phyloP scores from a whole-genome alignment of 768 basidiomycete genomes.

The Psilocybe cubensis region DNA sequence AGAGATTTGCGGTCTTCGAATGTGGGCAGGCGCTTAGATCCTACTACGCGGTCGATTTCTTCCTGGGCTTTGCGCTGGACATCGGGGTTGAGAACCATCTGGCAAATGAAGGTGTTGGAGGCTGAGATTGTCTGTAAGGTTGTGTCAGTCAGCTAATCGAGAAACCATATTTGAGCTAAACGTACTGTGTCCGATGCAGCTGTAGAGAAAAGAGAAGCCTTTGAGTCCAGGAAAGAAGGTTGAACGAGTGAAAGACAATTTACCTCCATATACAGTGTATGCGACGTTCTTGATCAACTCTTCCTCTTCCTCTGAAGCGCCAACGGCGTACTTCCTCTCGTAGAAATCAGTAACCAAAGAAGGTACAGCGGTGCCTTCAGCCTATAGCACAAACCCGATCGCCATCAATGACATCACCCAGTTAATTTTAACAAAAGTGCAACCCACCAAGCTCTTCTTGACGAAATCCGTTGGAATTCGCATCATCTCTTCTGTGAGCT shows the following conservation, averaged over 20 bases:
- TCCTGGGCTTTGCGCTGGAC: conserved; percentile 35
- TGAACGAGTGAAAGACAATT: background rate
- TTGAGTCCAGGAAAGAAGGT: no score
- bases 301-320: conserved; percentile 5
- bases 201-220: background rate
- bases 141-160: background rate
- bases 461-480: conserved; percentile 11
- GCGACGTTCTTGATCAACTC: conserved; percentile 12
- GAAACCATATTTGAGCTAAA: background rate
- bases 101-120: conserved; percentile 27
- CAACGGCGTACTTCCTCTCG: conserved; percentile 2
- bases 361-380: conserved; percentile 7
- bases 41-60: conserved; percentile 37
- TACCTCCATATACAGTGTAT: conserved; percentile 17
- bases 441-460: conserved; percentile 6
- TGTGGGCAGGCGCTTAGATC: conserved; percentile 30
- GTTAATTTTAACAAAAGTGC: background rate
- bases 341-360: conserved; percentile 16
- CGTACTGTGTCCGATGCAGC: conserved; percentile 20
- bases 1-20: conserved; percentile 27
- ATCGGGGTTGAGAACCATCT: conserved; percentile 32
- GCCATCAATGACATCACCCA: background rate
- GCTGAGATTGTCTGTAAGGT: conserved; percentile 12
- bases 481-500: conserved; percentile 13
- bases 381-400: background rate